Percentiles rank a stretch among this genome's conserved stretches.
phyloP scores from a whole-genome alignment of 441 rosid species.

The Eutrema salsugineum region DNA sequence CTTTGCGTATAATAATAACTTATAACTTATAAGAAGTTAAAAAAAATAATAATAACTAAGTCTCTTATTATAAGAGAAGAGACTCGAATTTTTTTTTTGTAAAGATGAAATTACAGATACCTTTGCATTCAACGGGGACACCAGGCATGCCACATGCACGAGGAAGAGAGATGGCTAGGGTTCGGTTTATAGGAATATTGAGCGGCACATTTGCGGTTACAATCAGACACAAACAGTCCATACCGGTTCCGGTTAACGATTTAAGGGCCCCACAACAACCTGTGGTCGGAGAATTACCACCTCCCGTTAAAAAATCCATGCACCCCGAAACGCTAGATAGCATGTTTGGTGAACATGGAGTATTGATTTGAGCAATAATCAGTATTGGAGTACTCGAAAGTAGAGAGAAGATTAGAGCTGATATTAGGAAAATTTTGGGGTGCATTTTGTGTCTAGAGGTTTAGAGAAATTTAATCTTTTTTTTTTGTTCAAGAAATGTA shows the following conservation, averaged over 20 bases:
- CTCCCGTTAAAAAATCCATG: conserved; percentile 62
- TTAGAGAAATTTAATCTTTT: not conserved
- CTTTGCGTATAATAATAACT: not conserved
- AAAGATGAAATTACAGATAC: conserved; percentile 25
- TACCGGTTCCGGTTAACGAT: conserved; percentile 47
- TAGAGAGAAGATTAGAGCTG: conserved; percentile 25
- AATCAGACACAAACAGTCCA: conserved; percentile 70
- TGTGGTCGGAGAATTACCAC: conserved; percentile 50
- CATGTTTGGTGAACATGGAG: conserved; percentile 53
- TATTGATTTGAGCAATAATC: conserved; percentile 41
- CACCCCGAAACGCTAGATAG: conserved; percentile 64
- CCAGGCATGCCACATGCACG: conserved; percentile 80
- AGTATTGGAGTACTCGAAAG: conserved; percentile 27
- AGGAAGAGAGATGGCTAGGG: conserved; percentile 79
- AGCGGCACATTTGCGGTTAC: conserved; percentile 62
- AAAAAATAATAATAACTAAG: too few species aligned
- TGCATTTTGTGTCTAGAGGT: conserved; percentile 4
- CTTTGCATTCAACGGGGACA: conserved; percentile 80
- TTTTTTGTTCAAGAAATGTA: not conserved
- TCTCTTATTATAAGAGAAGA: too few species aligned
- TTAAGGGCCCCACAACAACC: conserved; percentile 67
- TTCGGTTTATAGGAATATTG: conserved; percentile 67
- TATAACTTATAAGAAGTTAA: too few species aligned
- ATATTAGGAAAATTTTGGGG: not conserved
- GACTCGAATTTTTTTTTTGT: not conserved